Base-by-base conservation (phyloP, 306 rosid genomes). In the Castanospermum australe region DNA sequence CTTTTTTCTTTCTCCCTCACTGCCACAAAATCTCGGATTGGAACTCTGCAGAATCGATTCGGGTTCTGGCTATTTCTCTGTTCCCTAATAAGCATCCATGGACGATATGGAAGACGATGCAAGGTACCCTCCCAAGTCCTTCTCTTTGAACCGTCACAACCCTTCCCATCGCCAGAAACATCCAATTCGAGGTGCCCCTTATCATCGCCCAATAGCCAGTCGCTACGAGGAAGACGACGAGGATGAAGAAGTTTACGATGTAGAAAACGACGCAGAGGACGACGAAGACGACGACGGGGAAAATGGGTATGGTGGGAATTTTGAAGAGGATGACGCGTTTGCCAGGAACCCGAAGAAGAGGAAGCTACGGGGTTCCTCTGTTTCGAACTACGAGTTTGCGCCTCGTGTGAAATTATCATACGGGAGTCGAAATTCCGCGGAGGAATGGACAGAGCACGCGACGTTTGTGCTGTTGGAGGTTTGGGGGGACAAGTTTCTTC, bases 401-500 rank as follows among this genome's bases (percentile, higher is more conserved):
- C 85, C 94, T 22, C 83, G 80, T 8, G 80, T 45, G 20, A 88
- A 87, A 32, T 11, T 54, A 10, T 24, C 87, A 4, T 44, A 73
- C 17, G 68, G 75, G 18, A 70, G 14, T 33, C 73, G 80, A 8
- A 64, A 11, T 71, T 35, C 73, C n/a, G 36, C 78, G 0, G 80
- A 68, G 55, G 93, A 87, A 22, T 91, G 93, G 94, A 81, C 79
- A 0, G 93, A 93, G 82, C 92, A 85, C 21, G 90, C 87, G 28
- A 88, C 88, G 12, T 85, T 88, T 67, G 89, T 91, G 69, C 11
- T 93, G 67, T 70, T 93, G 48, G 97, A 93, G 81, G 89, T 89
- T 14, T 91, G 97, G 97, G 98, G 98, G 0, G 94, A 93, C 17
- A 83, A 86, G 73, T 93, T 93, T 75, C 87, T 90, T 33, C 90